These are phyloP conservation scores for Rhynchosporium agropyri DNA, from an alignment of 2,329 filamentous ascomycete genomes.

Conservation along the genomic window DNA sequence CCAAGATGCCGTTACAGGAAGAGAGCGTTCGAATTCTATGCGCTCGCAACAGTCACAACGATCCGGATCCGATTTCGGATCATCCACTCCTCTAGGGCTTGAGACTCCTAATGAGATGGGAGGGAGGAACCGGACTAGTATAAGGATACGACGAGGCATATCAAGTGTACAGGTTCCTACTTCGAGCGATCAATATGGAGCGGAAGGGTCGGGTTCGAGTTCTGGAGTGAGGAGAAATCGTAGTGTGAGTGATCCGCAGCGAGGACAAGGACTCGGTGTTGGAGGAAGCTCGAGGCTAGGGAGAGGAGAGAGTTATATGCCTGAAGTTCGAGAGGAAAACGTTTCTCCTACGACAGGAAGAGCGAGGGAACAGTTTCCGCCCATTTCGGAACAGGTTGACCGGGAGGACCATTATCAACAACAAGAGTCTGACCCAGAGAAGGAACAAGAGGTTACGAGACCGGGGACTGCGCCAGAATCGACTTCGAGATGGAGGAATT, in stretches of 20 bases:
- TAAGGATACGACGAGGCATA: slow-evolving; percentile 30
- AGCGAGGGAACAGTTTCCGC: slow-evolving; percentile 9
- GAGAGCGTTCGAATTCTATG: slow-evolving; percentile 19
- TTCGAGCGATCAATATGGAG: background rate
- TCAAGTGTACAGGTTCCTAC: slow-evolving; percentile 14
- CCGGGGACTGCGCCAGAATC: background rate
- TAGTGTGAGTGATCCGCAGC: slow-evolving; percentile 31
- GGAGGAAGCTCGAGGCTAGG: slow-evolving; percentile 11
- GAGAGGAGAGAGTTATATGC: slow-evolving; percentile 20
- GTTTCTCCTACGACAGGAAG: slow-evolving; percentile 22
- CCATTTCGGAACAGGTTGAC: background rate
- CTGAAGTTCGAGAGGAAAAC: slow-evolving; percentile 27
- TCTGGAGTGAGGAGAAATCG: slow-evolving; percentile 26
- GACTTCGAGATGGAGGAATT: slow-evolving; percentile 21
- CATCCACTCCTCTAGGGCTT: background rate
- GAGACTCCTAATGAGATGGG: background rate
- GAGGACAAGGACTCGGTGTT: background rate
- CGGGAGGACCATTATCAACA: background rate
- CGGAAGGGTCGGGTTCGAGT: background rate
- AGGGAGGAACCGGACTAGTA: slow-evolving; percentile 31
- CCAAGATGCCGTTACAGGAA: slow-evolving; percentile 10
- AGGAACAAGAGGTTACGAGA: background rate
- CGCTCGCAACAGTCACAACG: slow-evolving; percentile 17
- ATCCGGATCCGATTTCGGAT: background rate
- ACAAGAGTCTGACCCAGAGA: no score